A percentile compares a stretch with the other conserved stretches of the same genome.
Evolutionary conservation across 148 eudicot species (phyloP).

Genomic region (Gaultheria prostrata): DNA sequence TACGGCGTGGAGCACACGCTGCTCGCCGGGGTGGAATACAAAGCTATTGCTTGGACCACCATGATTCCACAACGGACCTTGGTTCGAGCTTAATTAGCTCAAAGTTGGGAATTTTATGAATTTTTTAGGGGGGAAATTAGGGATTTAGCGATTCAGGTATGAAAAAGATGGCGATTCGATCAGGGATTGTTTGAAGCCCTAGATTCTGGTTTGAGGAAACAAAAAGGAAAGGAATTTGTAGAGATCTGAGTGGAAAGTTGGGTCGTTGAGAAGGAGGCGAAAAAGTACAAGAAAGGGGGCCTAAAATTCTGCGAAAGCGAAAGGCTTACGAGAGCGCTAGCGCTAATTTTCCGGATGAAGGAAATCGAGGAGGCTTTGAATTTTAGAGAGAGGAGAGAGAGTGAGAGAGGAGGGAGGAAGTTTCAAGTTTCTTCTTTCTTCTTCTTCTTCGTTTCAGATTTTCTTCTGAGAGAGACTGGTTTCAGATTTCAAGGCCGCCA

Average conservation of each 20-base stretch:
- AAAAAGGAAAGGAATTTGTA: background rate
- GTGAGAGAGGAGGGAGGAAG: background rate
- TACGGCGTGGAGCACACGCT: conserved; percentile 58
- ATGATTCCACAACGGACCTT: conserved; percentile 20
- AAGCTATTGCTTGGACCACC: conserved; percentile 85
- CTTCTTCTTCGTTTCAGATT: background rate
- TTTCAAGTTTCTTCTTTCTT: conserved; percentile 3
- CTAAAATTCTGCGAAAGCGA: conserved; percentile 16
- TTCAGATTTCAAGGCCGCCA: background rate
- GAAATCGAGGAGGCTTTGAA: conserved; percentile 9
- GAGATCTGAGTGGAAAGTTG: conserved; percentile 2
- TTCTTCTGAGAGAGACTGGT: background rate
- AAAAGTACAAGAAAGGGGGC: background rate
- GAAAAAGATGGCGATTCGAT: background rate
- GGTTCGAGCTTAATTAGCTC: background rate
- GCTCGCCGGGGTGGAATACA: conserved; percentile 75
- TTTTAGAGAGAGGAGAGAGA: conserved; percentile 6
- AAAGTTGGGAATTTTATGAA: background rate
- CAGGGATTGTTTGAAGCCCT: background rate
- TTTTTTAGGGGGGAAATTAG: background rate
- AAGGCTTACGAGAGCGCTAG: background rate
- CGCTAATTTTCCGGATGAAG: background rate
- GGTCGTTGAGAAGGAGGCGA: background rate
- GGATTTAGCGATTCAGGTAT: background rate
- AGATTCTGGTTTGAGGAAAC: background rate